Evolutionary conservation across 176 grass and related monocot genomes (phyloP), one percentile per base, ranked within the genome.

Genomic region (Luzula sylvatica): DNA sequence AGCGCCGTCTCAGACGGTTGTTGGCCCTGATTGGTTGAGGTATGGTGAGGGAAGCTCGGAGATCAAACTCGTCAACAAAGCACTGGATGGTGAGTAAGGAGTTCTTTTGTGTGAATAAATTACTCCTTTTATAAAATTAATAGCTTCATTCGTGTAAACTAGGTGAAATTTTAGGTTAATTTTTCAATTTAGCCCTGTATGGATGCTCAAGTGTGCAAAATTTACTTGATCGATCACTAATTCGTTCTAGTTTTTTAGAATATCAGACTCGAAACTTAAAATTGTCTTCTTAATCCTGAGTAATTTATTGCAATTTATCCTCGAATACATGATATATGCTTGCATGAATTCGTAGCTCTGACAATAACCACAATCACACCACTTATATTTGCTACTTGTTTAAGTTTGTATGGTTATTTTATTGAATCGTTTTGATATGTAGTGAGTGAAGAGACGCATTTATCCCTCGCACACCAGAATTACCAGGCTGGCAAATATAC

Each of bases 381-480:
- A 60, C 26, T 41, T 23, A 23, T 42, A 24, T 1, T 15, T 43
- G 11, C 19, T 60, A 67, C 26, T 52, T 25, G 17, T 23, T 61
- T 28, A 54, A 15, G 55, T 62, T 26, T 21, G 40, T 23, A 28
- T 70, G 65, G 15, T 58, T 48, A 35, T 58, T n/a, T n/a, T 24
- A 67, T 83, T 13, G 43, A 18, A 61, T 45, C 22, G 4, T 23
- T 23, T 53, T 28, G 42, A 47, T 25, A 15, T 58, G 17, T 70
- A 77, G 74, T 71, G 60, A 62, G 63, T 71, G 87, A 78, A 73
- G 77, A 82, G 11, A 56, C 39, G 1, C 81, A 78, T 45, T 61
- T 94, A 53, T 65, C 52, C 15, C 74, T 79, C 66, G 87, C 87
- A 8, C 81, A 94, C 72, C 82, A 94, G 63, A 86, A 79, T 67